phyloP scores from a whole-genome alignment of 2,329 filamentous ascomycete genomes.

The Elsinoe perseae region DNA sequence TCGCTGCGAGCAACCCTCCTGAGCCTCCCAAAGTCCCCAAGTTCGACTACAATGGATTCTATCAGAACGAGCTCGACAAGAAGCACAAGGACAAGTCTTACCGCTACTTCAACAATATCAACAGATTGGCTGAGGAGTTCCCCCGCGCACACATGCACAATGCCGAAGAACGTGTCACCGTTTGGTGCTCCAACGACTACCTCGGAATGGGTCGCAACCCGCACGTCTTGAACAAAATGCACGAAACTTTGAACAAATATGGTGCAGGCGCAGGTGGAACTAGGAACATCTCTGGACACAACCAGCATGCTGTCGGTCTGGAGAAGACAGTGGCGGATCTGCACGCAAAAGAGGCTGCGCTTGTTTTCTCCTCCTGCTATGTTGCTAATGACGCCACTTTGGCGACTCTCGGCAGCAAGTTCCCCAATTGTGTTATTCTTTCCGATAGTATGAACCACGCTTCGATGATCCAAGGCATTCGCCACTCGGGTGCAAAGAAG shows the following conservation, averaged over 20 bases:
- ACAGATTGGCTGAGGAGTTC: conserved; percentile 91
- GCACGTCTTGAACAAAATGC: conserved; percentile 82
- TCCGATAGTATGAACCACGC: conserved; percentile 96
- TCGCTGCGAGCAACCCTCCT: conserved; percentile 30
- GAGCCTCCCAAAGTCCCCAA: conserved; percentile 46
- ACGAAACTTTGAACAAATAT: conserved; percentile 88
- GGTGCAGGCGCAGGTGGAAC: conserved; percentile 93
- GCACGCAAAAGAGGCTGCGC: conserved; percentile 81
- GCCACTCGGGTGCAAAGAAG: conserved; percentile 94
- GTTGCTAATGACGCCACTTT: conserved; percentile 97
- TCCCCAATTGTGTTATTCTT: conserved; percentile 95
- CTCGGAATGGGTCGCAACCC: conserved; percentile 93
- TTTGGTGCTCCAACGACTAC: conserved; percentile 99
- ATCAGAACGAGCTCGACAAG: conserved; percentile 82
- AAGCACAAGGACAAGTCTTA: conserved; percentile 99
- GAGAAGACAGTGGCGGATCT: conserved; percentile 77
- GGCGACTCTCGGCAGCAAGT: conserved; percentile 90
- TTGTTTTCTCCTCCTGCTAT: conserved; percentile 97
- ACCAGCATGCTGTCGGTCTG: conserved; percentile 80
- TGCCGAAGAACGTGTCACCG: conserved; percentile 78
- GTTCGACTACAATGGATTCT: conserved; percentile 90
- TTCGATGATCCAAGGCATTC: conserved; percentile 98
- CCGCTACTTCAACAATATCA: conserved; percentile 99
- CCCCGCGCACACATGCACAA: conserved; percentile 85
- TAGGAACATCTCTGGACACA: conserved; percentile 96